Conservation (phyloP, 345 rosid species). For the Orychophragmus violaceus region DNA sequence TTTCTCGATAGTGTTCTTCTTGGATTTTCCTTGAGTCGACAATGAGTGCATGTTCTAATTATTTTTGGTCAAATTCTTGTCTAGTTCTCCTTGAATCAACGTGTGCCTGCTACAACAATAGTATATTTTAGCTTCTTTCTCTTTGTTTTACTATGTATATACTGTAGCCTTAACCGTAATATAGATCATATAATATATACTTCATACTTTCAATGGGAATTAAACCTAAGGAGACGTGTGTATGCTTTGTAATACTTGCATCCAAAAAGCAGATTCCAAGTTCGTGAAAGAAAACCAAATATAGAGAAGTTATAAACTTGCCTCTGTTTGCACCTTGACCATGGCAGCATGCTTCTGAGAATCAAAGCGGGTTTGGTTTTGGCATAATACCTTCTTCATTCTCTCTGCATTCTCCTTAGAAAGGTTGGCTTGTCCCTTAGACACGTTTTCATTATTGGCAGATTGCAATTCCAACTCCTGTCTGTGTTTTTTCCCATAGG, state of each 20-base stretch:
- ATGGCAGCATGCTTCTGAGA: background rate
- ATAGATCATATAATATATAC: background rate
- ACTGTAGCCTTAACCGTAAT: too few species aligned
- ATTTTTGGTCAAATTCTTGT: background rate
- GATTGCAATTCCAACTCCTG: background rate
- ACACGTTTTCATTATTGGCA: background rate
- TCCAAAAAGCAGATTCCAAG: too few species aligned
- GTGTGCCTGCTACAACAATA: background rate
- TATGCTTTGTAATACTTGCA: too few species aligned
- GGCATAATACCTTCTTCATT: too few species aligned
- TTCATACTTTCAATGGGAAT: background rate
- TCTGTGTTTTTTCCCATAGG: constrained; percentile 13
- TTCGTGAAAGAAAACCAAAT: too few species aligned
- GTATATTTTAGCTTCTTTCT: background rate
- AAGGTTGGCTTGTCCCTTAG: too few species aligned
- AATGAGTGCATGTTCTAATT: background rate
- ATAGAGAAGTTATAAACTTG: too few species aligned
- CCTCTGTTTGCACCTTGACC: constrained; percentile 12
- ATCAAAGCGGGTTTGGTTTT: background rate
- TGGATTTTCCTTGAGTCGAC: background rate
- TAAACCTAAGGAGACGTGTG: background rate
- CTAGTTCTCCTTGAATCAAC: background rate
- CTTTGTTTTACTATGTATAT: too few species aligned
- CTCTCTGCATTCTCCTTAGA: too few species aligned
- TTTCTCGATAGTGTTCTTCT: background rate